Base-by-base conservation (phyloP, 768 basidiomycete genomes). In the Epithele typhae region DNA sequence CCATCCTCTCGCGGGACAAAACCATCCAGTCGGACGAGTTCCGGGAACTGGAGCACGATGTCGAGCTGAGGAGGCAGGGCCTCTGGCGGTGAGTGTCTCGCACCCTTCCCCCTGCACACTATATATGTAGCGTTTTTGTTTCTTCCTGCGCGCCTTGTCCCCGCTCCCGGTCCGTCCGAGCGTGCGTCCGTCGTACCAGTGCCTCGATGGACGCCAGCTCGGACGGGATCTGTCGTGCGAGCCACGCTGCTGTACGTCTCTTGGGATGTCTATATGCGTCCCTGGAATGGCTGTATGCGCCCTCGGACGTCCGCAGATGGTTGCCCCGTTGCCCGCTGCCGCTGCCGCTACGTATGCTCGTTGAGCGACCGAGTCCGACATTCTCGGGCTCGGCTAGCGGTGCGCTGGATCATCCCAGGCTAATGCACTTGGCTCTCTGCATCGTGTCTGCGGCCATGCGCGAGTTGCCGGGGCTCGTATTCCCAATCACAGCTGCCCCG, bases 1-100 rank as follows among this genome's bases (percentile, higher is more conserved):
- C 88, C 56, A 90, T 96, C 43, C 82, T 87, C 33, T 77, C 84
- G 21, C 79, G 84, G 53, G 88, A 92, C 62, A 94, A 87, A 74
- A 82, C 87, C 2, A 66, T 77, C 35, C 75, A 85, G 25, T 80
- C 85, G 3, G 84, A 86, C 21, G 91, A 92, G 52, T 87, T 94
- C 63, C 76, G 70, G 30, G 87, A 85, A 39, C 71, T 93, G 37
- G 90, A 94, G 65, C 75, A 77, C 57, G 92, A 95, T 60, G 80
- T 96, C 23, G 91, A 94, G 43, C 68, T 91, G 24, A 70, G 91
- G 40, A 78, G 80, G 58, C 77, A 80, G 37, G 91, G 92, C 23
- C 73, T 86, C 30, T 71, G 79, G 49, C 74, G 78, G 91, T 92
- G 58, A 48, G 87, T 65, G 23, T 21, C 19, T 34, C 19, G 17